Evolutionary conservation across 1,284 basidiomycete species (phyloP), one percentile per base, ranked within the genome.

Genomic region (Fomitopsis palustris): DNA sequence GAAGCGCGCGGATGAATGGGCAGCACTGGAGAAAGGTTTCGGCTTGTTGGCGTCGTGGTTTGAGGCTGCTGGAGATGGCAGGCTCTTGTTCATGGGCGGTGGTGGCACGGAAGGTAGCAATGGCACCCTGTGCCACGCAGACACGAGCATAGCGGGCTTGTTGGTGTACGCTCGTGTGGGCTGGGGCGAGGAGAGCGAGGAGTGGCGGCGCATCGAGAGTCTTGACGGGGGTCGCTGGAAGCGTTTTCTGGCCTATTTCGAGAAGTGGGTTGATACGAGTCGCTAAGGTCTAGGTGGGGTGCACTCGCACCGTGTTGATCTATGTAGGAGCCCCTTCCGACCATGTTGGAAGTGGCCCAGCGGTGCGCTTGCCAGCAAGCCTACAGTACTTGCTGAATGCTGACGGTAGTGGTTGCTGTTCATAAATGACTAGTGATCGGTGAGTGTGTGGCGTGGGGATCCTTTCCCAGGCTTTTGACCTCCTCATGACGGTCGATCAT

Each of bases 1-100:
- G n/a, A 60, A 62, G 16, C 61, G 57, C 12, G 63, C 62, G 45
- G 56, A 58, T 52, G 21, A 53, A 14, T 67, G 65, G 67, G 31
- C 54, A 21, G 56, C 49, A 14, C 10, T 66, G 5, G 53, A 62
- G 60, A 42, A 41, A 14, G 64, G 54, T 7, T 57, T 68, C 9
- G 43, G 29, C 14, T 62, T 31, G 45, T 19, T 70, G 27, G 58
- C 58, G n/a, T 39, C 21, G n/a, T 68, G 67, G 65, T 42, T 67
- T 19, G 49, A 61, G 19, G 33, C 47, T 33, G 55, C 61, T 47
- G 63, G 61, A 19, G 51, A 61, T 35, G 59, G 58, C 19, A 62
- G 55, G 47, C 54, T 60, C 27, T 64, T 67, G 59, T 35, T 66
- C 47, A 57, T 53, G 39, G 65, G 64, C 12, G 60, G 64, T 21